Evolutionary conservation across 2,329 filamentous ascomycete genomes (phyloP).

Genomic region (Graphilbum ipis-grandicollis): DNA sequence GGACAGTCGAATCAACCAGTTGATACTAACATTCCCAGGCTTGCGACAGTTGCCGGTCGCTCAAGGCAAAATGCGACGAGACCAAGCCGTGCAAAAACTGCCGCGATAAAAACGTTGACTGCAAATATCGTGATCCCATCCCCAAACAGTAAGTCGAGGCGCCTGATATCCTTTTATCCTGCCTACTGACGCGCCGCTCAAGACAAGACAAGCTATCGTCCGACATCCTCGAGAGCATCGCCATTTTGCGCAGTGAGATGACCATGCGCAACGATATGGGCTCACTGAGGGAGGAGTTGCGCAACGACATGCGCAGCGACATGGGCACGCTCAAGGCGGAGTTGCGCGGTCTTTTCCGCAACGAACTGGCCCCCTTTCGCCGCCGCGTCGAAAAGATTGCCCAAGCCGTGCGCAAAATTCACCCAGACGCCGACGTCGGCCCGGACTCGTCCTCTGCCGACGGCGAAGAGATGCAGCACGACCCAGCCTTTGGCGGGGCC

Average conservation of each 20-base stretch:
- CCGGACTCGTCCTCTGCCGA: constrained; percentile 9
- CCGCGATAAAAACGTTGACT: constrained; percentile 67
- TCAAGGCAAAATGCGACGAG: constrained; percentile 88
- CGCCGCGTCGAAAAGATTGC: neutral
- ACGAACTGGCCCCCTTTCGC: neutral
- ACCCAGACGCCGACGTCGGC: constrained; percentile 15
- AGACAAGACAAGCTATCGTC: constrained; percentile 43
- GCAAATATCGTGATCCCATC: constrained; percentile 78
- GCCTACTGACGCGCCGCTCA: no score
- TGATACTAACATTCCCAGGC: constrained; percentile 40
- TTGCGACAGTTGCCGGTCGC: constrained; percentile 73
- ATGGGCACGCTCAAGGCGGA: neutral
- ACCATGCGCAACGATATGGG: no score
- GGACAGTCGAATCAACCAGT: no score
- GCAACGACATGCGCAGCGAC: neutral
- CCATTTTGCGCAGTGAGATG: constrained; percentile 3
- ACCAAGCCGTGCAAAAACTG: constrained; percentile 72
- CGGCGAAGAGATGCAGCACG: neutral
- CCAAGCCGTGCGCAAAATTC: constrained; percentile 3
- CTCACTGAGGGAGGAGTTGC: neutral
- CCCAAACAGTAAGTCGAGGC: constrained; percentile 60
- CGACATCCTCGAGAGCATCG: constrained; percentile 24
- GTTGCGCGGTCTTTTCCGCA: neutral
- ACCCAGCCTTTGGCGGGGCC: neutral
- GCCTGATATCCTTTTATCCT: no score